These are phyloP conservation scores for Olyra latifolia DNA, from an alignment of 176 grass and related monocot species.

Conservation along the genomic window DNA sequence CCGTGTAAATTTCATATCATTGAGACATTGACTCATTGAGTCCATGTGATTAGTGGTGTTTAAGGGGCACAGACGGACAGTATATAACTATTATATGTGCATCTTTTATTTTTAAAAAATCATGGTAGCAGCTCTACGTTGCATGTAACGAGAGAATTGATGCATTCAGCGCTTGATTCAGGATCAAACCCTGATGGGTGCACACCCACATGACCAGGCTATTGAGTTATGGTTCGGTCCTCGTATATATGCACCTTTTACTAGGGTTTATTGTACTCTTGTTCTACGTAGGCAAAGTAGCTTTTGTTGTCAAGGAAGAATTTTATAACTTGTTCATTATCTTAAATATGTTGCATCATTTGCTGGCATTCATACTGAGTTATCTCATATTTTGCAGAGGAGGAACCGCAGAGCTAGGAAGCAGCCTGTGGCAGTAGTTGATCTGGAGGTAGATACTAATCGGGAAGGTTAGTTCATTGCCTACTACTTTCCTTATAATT, in stretches of 20 bases:
- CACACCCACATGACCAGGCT: neutral
- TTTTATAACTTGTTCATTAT: neutral
- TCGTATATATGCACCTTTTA: neutral
- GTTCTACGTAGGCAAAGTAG: neutral
- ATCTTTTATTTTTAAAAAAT: neutral
- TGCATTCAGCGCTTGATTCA: neutral
- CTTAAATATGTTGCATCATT: neutral
- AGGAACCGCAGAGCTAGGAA: conserved; percentile 34
- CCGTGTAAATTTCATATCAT: neutral
- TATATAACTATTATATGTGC: neutral
- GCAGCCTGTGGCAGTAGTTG: conserved; percentile 31
- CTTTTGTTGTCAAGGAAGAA: neutral
- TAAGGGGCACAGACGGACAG: neutral
- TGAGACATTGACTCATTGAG: neutral
- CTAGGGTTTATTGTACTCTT: neutral
- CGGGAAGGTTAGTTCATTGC: conserved; percentile 38
- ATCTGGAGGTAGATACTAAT: conserved; percentile 36
- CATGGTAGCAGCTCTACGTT: neutral
- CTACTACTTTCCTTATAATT: neutral
- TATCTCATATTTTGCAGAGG: conserved; percentile 41
- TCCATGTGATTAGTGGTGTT: neutral
- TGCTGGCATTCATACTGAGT: neutral
- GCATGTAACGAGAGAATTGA: neutral
- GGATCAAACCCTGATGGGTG: neutral
- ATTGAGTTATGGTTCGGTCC: neutral